Evolutionary conservation across 176 grass and related monocot species (phyloP).

Genomic region (Zea luxurians): DNA sequence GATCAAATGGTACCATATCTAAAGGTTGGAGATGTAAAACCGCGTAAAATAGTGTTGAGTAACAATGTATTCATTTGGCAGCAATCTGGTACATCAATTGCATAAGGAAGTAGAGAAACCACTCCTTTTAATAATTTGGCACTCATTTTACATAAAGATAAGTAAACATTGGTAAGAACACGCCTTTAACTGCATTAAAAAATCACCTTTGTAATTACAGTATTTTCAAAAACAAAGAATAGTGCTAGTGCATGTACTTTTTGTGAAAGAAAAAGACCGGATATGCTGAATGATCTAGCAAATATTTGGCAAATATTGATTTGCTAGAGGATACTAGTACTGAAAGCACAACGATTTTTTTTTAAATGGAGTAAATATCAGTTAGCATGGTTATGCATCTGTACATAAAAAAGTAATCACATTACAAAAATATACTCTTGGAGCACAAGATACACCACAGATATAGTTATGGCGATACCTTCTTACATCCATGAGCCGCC

Average conservation of each 20-base stretch:
- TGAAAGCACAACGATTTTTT: neutral
- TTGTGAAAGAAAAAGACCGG: neutral
- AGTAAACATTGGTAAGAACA: neutral
- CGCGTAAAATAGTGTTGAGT: neutral
- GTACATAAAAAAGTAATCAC: slow-evolving; percentile 1
- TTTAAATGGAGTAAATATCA: neutral
- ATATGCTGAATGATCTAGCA: neutral
- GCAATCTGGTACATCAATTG: slow-evolving; percentile 1
- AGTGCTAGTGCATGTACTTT: neutral
- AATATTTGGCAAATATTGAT: slow-evolving; percentile 14
- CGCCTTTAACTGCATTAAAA: neutral
- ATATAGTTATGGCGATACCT: slow-evolving; percentile 57
- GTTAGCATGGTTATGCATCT: neutral
- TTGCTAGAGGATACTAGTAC: neutral
- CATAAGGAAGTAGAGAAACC: neutral
- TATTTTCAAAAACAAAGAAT: neutral
- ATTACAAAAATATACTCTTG: slow-evolving; percentile 22
- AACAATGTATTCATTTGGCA: slow-evolving; percentile 3
- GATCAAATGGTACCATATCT: neutral
- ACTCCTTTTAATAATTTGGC: slow-evolving; percentile 5
- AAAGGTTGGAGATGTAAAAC: slow-evolving; percentile 13
- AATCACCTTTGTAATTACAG: neutral
- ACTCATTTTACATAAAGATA: neutral
- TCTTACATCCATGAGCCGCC: slow-evolving; percentile 88
- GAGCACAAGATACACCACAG: neutral